phyloP scores from a whole-genome alignment of 495 filamentous ascomycete species.

The Daldinia childiae region DNA sequence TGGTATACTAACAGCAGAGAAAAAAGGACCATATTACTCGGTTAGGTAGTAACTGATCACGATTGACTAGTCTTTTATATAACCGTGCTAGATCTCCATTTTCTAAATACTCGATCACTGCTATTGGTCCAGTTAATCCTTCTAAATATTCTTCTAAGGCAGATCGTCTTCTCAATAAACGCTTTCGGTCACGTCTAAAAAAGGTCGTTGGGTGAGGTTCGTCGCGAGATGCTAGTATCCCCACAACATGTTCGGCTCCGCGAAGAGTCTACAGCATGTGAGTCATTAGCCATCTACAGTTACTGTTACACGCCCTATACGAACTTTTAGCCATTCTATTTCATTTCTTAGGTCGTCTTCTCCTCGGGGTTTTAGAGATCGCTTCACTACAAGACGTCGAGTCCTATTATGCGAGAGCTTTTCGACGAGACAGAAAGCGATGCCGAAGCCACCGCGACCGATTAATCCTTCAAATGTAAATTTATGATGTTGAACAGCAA shows the following conservation, averaged over 20 bases:
- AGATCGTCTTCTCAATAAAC: background rate
- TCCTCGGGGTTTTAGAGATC: background rate
- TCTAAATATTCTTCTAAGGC: conserved; percentile 1
- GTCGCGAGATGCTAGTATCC: conserved; percentile 13
- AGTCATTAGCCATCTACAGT: background rate
- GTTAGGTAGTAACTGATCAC: conserved; percentile 20
- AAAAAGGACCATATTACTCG: conserved; percentile 29
- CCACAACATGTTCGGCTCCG: conserved; percentile 25
- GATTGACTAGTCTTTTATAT: conserved; percentile 8
- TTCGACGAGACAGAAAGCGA: conserved; percentile 16
- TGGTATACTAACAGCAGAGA: conserved; percentile 20
- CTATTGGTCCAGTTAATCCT: conserved; percentile 14
- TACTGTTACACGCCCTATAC: background rate
- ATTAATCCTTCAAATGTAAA: conserved; percentile 16
- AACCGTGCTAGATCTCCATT: conserved; percentile 14
- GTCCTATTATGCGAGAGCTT: conserved; percentile 5
- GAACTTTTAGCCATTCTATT: conserved; percentile 17
- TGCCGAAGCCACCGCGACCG: conserved; percentile 16
- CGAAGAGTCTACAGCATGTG: conserved; percentile 14
- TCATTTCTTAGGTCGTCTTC: conserved; percentile 23
- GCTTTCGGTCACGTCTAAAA: background rate
- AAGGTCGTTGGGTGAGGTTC: background rate
- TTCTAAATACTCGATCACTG: conserved; percentile 22
- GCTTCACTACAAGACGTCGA: conserved; percentile 23
- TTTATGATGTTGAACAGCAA: conserved; percentile 13